Evolutionary conservation across 2,329 filamentous ascomycete species (phyloP), one percentile per base, ranked within the genome.

Genomic region (Colletotrichum noveboracense): DNA sequence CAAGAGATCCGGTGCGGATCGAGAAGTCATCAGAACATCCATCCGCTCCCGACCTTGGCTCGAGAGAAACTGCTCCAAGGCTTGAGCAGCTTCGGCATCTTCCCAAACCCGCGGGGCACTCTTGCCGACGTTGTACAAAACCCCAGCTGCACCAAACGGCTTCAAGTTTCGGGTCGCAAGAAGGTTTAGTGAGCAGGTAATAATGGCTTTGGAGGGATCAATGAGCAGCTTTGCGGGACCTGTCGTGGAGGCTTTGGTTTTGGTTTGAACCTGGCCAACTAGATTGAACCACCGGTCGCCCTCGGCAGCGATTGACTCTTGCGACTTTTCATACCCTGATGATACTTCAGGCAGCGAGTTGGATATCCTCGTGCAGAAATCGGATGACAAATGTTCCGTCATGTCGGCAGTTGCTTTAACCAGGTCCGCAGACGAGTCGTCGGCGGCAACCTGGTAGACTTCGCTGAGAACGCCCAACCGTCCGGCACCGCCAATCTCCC

Each of bases 301-400:
- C 79, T 94, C 90, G 8, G 92, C 88, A 12, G 91, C 90, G 30
- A 98, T 88, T 55, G 88, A 87, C 66, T 91, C 89, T 81, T 98
- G 95, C 0, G 95, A 97, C 56, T 89, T 88, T 30, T 91, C 89
- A 78, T 94, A 94, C 21, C 95, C 94, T 77, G 93, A 93, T 0
- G 95, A 96, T 71, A 96, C 92, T 81, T 96, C 95, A 1, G 96
- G 95, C 7, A 95, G 89, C 0, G 95, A 97, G 7, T 91, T 91
- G 70, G 92, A 93, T 72, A 98, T 92, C 48, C 90, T 89, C 36
- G 91, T 87, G 30, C 93, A 87, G n/a, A 98, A 85, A 0, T 88
- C 83, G 2, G 90, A 85, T 0, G 91, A 90, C n/a, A 95, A 84
- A 3, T 86, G 86, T 4, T 87, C 83, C 94, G 95, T 97, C 77